Base-by-base conservation (phyloP, 2,329 filamentous ascomycete species). In the Ophiostoma fasciatum region DNA sequence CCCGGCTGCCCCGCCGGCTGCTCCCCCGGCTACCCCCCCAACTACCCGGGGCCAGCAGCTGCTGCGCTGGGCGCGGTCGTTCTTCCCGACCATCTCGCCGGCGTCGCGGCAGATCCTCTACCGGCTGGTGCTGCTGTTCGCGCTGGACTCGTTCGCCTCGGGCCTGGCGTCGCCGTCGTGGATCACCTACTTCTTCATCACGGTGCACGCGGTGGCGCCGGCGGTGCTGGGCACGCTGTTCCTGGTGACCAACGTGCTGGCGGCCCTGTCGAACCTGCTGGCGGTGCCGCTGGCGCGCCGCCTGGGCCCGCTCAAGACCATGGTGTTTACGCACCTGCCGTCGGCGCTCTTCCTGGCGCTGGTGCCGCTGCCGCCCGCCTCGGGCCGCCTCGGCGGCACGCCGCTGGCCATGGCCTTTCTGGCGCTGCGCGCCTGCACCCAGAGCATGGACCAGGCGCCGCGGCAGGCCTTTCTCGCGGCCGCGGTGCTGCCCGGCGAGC, bases 321-420 rank as follows among this genome's bases (percentile, higher is more conserved):
- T 83, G 78, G 76, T 80, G 8, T 79, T 81, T 48, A 82, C 78
- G 0, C 78, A 83, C 46, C 59, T 83, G 1, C 79, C 79, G 0
- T 80, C 76, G 0, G 63, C 78, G 7, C 54, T 82, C 19, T 76
- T 74, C 44, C 63, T 82, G 2, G 60, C 69, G 12, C 53, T 82
- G 15, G 71, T 83, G 17, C 46, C 48, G 3, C 15, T 48, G 3
- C 35, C 40, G 7, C 32, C 34, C 2, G 21, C 32, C 4, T 39
- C 37, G 8, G 23, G 19, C n/a, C 35, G 39, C 4, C 20, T 14
- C 11, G 20, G 21, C 15, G 39, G 41, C 34, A 39, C 42, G 17
- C 30, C 26, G 10, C 28, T 43, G 21, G 38, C 40, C 30, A 37
- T 81, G 31, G 51, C 62, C 0, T 69, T 83, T 38, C 59, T 82